These are phyloP conservation scores for Nothopassalora personata DNA, from an alignment of 2,329 filamentous ascomycete species.

Conservation along the genomic window DNA sequence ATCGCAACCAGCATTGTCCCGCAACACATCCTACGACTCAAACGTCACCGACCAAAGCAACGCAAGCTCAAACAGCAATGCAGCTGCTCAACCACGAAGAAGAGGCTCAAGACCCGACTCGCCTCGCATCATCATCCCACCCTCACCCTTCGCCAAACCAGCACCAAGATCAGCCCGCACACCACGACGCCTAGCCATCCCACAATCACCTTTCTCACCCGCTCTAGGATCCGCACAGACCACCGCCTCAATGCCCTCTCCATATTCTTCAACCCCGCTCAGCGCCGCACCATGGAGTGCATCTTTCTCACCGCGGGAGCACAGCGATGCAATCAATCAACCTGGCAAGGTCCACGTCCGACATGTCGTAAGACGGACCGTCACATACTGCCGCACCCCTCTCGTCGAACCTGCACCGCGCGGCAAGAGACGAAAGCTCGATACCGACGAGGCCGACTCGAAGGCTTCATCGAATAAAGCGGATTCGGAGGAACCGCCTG, in stretches of 20 bases:
- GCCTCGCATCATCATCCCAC: slow-evolving; percentile 41
- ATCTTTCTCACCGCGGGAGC: slow-evolving; percentile 66
- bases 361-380: slow-evolving; percentile 89
- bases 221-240: slow-evolving; percentile 34
- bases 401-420: slow-evolving; percentile 79
- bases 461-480: slow-evolving; percentile 10
- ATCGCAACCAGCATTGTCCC: slow-evolving; percentile 32
- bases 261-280: slow-evolving; percentile 54
- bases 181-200: slow-evolving; percentile 66
- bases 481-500: slow-evolving; percentile 14
- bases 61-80: slow-evolving; percentile 17
- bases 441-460: slow-evolving; percentile 28
- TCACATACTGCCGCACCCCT: slow-evolving; percentile 69
- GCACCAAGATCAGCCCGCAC: slow-evolving; percentile 56
- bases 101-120: slow-evolving; percentile 27
- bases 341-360: slow-evolving; percentile 60
- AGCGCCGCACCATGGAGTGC: slow-evolving; percentile 34
- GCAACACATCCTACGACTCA: slow-evolving; percentile 32
- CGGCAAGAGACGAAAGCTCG: slow-evolving; percentile 80
- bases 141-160: slow-evolving; percentile 44
- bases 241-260: slow-evolving; percentile 52
- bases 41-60: slow-evolving; percentile 13
- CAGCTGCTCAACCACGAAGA: slow-evolving; percentile 8
- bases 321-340: slow-evolving; percentile 34
- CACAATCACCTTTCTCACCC: slow-evolving; percentile 67